Conservation (phyloP, 305 asterid genomes). For the Caryopteris hybrid region DNA sequence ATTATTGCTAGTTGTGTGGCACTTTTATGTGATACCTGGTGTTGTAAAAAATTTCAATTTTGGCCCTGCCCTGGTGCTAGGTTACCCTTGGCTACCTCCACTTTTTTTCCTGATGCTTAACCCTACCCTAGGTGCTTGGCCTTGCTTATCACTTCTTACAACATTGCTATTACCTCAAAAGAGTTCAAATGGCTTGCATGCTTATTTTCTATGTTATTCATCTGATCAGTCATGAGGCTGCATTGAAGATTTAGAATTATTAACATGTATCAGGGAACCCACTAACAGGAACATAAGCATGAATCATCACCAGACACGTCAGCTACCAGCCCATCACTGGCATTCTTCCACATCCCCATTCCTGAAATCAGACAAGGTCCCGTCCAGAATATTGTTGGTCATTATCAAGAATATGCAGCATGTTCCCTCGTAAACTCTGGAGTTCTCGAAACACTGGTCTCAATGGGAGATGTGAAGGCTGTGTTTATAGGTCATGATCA, state of each 20-base stretch:
- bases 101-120: no score
- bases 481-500: slow-evolving; percentile 95
- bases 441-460: slow-evolving; percentile 56
- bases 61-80: no score
- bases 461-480: slow-evolving; percentile 81
- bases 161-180: not conserved
- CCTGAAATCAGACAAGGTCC: slow-evolving; percentile 84
- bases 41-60: no score
- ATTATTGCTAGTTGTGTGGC: no score
- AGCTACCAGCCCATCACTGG: slow-evolving; percentile 47
- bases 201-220: not conserved
- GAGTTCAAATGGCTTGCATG: not conserved
- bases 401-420: slow-evolving; percentile 54
- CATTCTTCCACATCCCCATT: slow-evolving; percentile 93
- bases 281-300: slow-evolving; percentile 52
- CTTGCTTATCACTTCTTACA: no score
- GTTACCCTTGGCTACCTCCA: no score
- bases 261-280: slow-evolving; percentile 50
- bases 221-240: not conserved
- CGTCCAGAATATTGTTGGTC: slow-evolving; percentile 50
- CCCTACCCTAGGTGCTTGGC: no score
- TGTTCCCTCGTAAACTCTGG: slow-evolving; percentile 68
- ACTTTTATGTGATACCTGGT: no score
- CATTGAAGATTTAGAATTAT: slow-evolving; percentile 30
- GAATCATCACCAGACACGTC: slow-evolving; percentile 18